Evolutionary conservation across 129 eudicot species (phyloP), one percentile per base, ranked within the genome.

Genomic region (Pseudognaphalium luteoalbum): DNA sequence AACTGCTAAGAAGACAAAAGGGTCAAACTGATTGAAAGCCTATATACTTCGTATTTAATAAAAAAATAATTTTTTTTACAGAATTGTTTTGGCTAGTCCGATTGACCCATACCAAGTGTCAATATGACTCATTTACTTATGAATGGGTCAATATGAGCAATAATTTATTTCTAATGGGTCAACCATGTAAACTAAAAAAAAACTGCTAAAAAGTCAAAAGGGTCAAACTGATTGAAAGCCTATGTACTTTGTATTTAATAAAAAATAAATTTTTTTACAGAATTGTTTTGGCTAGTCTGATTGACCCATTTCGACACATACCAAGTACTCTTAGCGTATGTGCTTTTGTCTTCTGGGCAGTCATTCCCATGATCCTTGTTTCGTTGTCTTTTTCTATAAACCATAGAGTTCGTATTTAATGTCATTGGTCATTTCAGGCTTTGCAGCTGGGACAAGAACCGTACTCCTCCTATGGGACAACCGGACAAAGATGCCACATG

Each of bases 361-460:
- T 25, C 28, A 25, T 25, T 25, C 1, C 28, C 28, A 25, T 25
- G 28, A 35, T 52, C 28, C 1, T 39, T 33, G 42, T 15, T 47
- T 21, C n/a, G 0, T 72, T 51, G 28, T 57, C 37, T 35, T 71
- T 19, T 17, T 71, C 9, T 64, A 25, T n/a, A 32, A 7, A 41
- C 9, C 54, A 25, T n/a, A 32, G 6, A 41, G 22, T 42, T 19
- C 17, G 3, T 71, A 21, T 14, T 34, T 74, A 42, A 41, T 47
- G 72, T 60, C 37, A 37, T 33, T n/a, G 34, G 70, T 47, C 59
- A 28, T 80, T 60, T 19, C 79, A 92, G 98, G 98, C 96, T 47
- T 85, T 92, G 81, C 98, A 92, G 84, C 86, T 86, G 66, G 89
- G 96, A 66, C 93, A 92, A 76, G 98, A 92, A 80, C 86, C 90